phyloP scores from a whole-genome alignment of 2,329 filamentous ascomycete species.

The Fusarium oxysporum region DNA sequence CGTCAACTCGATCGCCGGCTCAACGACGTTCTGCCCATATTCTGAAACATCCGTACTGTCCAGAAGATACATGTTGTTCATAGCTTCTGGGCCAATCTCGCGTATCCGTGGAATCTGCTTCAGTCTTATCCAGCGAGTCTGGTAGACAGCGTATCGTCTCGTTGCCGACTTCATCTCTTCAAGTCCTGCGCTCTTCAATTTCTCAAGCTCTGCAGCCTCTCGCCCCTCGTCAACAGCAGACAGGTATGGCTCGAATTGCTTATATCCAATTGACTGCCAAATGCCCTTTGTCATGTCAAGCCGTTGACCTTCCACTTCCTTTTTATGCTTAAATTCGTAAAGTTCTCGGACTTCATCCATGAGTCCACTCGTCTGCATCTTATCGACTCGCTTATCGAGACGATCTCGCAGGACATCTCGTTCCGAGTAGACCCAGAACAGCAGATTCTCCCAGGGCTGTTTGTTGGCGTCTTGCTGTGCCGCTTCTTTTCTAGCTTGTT shows the following conservation, averaged over 20 bases:
- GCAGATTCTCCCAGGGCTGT: constrained; percentile 66
- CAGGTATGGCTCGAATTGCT: constrained; percentile 84
- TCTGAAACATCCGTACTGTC: constrained; percentile 77
- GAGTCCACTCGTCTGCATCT: constrained; percentile 76
- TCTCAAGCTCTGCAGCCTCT: constrained; percentile 58
- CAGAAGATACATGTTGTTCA: constrained; percentile 77
- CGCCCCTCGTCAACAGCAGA: constrained; percentile 53
- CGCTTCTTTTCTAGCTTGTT: constrained; percentile 61
- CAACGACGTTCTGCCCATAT: constrained; percentile 74
- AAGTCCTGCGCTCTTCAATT: constrained; percentile 69
- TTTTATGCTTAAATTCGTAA: constrained; percentile 54
- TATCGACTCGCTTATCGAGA: constrained; percentile 81
- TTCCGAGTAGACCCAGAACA: constrained; percentile 90
- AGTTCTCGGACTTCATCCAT: constrained; percentile 62
- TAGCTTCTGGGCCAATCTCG: constrained; percentile 61
- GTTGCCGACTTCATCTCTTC: constrained; percentile 86
- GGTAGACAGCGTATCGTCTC: constrained; percentile 86
- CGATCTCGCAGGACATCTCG: constrained; percentile 74
- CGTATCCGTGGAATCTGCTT: constrained; percentile 80
- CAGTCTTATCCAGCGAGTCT: constrained; percentile 86
- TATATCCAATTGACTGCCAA: constrained; percentile 97
- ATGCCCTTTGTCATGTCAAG: constrained; percentile 86
- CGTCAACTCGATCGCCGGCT: constrained; percentile 72
- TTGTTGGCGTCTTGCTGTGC: constrained; percentile 39
- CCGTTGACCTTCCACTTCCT: constrained; percentile 57